These are phyloP conservation scores for Microsporum audouinii DNA, from an alignment of 2,329 filamentous ascomycete species.

Conservation along the genomic window DNA sequence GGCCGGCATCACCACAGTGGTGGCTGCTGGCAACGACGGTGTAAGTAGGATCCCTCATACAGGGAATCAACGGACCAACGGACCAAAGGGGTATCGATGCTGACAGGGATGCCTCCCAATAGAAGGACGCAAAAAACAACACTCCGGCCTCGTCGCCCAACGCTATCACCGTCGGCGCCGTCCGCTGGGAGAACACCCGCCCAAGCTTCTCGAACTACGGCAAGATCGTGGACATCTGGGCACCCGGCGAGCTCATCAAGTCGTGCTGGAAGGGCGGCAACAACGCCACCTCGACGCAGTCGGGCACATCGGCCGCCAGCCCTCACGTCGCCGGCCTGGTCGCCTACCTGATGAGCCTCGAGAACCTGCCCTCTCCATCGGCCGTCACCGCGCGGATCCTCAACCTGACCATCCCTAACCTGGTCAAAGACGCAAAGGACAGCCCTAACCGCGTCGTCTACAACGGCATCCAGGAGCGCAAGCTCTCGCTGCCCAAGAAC, in stretches of 20 bases:
- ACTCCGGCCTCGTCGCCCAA: slow-evolving; percentile 30
- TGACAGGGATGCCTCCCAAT: neutral
- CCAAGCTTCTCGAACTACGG: slow-evolving; percentile 34
- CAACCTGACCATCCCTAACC: slow-evolving; percentile 6
- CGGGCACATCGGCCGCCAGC: slow-evolving; percentile 27
- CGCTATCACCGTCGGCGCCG: slow-evolving; percentile 33
- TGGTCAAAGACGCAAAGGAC: slow-evolving; percentile 7
- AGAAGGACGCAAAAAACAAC: slow-evolving; percentile 22
- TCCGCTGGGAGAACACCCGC: slow-evolving; percentile 22
- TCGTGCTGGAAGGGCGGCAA: slow-evolving; percentile 38
- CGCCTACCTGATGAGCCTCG: slow-evolving; percentile 35
- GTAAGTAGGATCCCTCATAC: neutral
- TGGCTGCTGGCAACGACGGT: slow-evolving; percentile 8
- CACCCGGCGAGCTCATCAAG: slow-evolving; percentile 43
- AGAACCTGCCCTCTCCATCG: slow-evolving; percentile 5
- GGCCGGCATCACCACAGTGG: slow-evolving; percentile 10
- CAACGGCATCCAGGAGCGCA: slow-evolving; percentile 10
- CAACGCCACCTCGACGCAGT: slow-evolving; percentile 34
- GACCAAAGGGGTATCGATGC: neutral
- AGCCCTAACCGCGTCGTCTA: slow-evolving; percentile 9
- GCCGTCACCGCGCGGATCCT: slow-evolving; percentile 8
- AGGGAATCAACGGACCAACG: neutral
- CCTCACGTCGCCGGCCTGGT: slow-evolving; percentile 44
- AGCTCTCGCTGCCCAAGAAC: neutral
- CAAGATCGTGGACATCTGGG: slow-evolving; percentile 44